phyloP scores from a whole-genome alignment of 1,139 yeast species.

The Yamadazyma oceani region DNA sequence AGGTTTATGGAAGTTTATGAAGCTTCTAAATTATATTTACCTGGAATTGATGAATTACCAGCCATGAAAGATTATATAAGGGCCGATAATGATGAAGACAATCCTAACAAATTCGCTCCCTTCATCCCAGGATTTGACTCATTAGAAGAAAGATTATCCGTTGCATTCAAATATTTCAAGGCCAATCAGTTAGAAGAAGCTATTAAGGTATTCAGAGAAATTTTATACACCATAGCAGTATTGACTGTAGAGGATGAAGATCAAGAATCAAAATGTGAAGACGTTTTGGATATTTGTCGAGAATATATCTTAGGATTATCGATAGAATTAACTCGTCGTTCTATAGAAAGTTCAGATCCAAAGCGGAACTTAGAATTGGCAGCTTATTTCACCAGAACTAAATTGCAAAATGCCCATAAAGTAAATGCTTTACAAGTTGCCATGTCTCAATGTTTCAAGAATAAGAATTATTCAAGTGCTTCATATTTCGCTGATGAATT shows the following conservation, averaged over 20 bases:
- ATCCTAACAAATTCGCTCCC: conserved; percentile 59
- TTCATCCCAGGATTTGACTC: conserved; percentile 70
- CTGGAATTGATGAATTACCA: conserved; percentile 70
- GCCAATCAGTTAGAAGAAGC: conserved; percentile 83
- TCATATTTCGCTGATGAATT: conserved; percentile 87
- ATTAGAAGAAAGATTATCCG: conserved; percentile 64
- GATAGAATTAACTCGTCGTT: conserved; percentile 85
- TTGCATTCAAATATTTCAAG: conserved; percentile 81
- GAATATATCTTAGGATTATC: conserved; percentile 91
- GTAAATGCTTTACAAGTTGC: conserved; percentile 92
- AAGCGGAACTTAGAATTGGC: conserved; percentile 92
- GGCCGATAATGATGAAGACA: conserved; percentile 58
- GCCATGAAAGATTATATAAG: conserved; percentile 71
- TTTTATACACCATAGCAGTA: conserved; percentile 74
- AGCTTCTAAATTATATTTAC: conserved; percentile 71
- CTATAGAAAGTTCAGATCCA: conserved; percentile 65
- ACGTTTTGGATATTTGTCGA: conserved; percentile 71
- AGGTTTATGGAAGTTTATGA: conserved; percentile 84
- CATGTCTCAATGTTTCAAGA: conserved; percentile 85
- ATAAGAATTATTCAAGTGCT: conserved; percentile 86
- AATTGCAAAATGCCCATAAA: conserved; percentile 79
- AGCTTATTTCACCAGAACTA: conserved; percentile 87
- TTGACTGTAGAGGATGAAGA: conserved; percentile 70
- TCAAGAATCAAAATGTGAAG: conserved; percentile 74
- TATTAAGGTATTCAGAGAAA: conserved; percentile 71